phyloP scores from a whole-genome alignment of 225 moss, liverwort and hornwort genomes.

The Sphagnum tenellum region DNA sequence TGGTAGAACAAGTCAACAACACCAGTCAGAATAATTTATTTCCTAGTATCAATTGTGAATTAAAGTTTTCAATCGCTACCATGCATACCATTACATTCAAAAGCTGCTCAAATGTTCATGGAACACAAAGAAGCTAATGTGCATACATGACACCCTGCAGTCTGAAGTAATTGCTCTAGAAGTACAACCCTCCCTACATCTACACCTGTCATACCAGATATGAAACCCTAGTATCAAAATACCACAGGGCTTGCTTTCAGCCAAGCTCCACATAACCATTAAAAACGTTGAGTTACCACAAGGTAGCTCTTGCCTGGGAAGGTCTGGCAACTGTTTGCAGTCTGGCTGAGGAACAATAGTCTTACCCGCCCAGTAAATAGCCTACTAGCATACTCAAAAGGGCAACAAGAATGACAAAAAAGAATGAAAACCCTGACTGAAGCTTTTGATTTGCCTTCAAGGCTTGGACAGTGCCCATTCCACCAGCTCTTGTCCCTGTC shows the following conservation, averaged over 20 bases:
- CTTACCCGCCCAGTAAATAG: conserved; percentile 51
- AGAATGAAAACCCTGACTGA: conserved; percentile 67
- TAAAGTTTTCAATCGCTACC: conserved; percentile 9
- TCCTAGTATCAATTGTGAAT: background rate
- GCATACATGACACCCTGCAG: conserved; percentile 7
- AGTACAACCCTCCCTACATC: conserved; percentile 14
- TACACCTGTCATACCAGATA: conserved; percentile 19
- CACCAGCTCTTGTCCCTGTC: too few relatives aligned
- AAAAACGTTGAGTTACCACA: conserved; percentile 20
- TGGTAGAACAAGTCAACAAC: too few relatives aligned
- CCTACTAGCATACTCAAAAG: conserved; percentile 86
- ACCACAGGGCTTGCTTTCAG: conserved; percentile 13
- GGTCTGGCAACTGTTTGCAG: conserved; percentile 4
- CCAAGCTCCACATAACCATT: conserved; percentile 20
- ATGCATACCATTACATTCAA: conserved; percentile 27
- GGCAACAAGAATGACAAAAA: conserved; percentile 73
- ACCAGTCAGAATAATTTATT: conserved; percentile 7
- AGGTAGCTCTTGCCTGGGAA: conserved; percentile 15
- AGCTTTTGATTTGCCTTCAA: conserved; percentile 60
- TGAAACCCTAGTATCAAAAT: conserved; percentile 14
- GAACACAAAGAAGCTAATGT: conserved; percentile 12
- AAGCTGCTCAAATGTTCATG: conserved; percentile 31
- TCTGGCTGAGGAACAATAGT: conserved; percentile 6
- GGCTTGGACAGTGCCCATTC: conserved; percentile 23
- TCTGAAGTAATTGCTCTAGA: too few relatives aligned